Percentiles rank a stretch among this genome's conserved stretches.
Conservation (phyloP, 495 filamentous ascomycete genomes). For the Recurvomyces mirabilis region DNA sequence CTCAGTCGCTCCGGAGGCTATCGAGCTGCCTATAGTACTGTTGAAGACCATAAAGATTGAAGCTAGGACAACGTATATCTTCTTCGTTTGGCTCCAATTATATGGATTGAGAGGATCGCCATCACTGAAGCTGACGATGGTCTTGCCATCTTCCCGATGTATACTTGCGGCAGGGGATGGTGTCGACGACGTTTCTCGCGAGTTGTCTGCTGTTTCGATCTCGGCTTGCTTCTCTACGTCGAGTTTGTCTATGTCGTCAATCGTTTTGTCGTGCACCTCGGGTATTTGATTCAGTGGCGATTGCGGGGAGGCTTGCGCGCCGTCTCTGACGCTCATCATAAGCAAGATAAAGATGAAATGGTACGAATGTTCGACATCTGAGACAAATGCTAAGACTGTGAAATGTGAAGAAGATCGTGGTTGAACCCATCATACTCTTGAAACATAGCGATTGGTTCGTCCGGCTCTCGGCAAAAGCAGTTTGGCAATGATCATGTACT, state of each 20-base stretch:
- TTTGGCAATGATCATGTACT: too few relatives aligned
- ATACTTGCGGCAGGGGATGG: slow-evolving; percentile 9
- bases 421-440: too few relatives aligned
- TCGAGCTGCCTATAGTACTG: slow-evolving; percentile 57
- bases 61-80: slow-evolving; percentile 43
- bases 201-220: slow-evolving; percentile 19
- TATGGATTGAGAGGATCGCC: slow-evolving; percentile 26
- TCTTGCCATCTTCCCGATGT: slow-evolving; percentile 2
- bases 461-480: too few relatives aligned
- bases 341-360: too few relatives aligned
- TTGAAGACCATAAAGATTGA: slow-evolving; percentile 58
- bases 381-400: too few relatives aligned
- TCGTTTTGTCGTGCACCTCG: too few relatives aligned
- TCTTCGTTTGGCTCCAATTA: slow-evolving; percentile 38
- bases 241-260: slow-evolving; percentile 1
- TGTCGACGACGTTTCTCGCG: slow-evolving; percentile 12
- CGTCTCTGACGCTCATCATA: too few relatives aligned
- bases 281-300: too few relatives aligned
- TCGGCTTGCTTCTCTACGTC: slow-evolving; percentile 20
- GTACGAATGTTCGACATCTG: too few relatives aligned
- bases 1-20: slow-evolving; percentile 52
- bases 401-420: too few relatives aligned
- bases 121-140: slow-evolving; percentile 19
- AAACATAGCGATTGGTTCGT: too few relatives aligned
- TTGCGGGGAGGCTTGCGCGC: too few relatives aligned